Evolutionary conservation across 2,329 filamentous ascomycete genomes (phyloP).

Genomic region (Hypoxylon sp.): DNA sequence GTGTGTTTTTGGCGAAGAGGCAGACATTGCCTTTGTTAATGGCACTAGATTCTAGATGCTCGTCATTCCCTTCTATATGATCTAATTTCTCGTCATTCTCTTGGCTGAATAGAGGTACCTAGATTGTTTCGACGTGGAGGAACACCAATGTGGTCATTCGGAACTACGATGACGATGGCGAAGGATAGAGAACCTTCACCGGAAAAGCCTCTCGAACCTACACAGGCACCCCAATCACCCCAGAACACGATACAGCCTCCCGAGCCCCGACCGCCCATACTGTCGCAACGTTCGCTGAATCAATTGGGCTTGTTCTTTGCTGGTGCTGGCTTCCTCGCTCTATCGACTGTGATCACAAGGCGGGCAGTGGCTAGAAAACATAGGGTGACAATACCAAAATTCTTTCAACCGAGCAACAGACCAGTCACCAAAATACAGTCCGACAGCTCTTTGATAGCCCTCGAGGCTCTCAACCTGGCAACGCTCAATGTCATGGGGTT

Average conservation of each 20-base stretch:
- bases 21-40: background rate
- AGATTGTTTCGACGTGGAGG: constrained; percentile 3
- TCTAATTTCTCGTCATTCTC: constrained; percentile 10
- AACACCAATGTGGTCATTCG: constrained; percentile 55
- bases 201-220: constrained; percentile 21
- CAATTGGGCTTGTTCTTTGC: constrained; percentile 80
- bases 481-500: constrained; percentile 88
- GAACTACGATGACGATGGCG: constrained; percentile 56
- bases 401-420: constrained; percentile 76
- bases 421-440: constrained; percentile 61
- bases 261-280: constrained; percentile 48
- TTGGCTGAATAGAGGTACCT: background rate
- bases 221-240: constrained; percentile 28
- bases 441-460: constrained; percentile 79
- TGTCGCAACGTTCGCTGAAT: constrained; percentile 67
- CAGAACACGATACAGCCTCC: constrained; percentile 32
- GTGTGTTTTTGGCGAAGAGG: background rate
- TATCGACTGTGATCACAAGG: constrained; percentile 79
- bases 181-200: constrained; percentile 49
- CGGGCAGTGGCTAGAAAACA: constrained; percentile 77
- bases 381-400: constrained; percentile 74
- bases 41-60: background rate
- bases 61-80: background rate
- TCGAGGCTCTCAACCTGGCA: constrained; percentile 87
- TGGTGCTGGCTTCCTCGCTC: constrained; percentile 81